Evolutionary conservation across 176 grass and related monocot species (phyloP), one percentile per base, ranked within the genome.

Genomic region (Thalia dealbata): DNA sequence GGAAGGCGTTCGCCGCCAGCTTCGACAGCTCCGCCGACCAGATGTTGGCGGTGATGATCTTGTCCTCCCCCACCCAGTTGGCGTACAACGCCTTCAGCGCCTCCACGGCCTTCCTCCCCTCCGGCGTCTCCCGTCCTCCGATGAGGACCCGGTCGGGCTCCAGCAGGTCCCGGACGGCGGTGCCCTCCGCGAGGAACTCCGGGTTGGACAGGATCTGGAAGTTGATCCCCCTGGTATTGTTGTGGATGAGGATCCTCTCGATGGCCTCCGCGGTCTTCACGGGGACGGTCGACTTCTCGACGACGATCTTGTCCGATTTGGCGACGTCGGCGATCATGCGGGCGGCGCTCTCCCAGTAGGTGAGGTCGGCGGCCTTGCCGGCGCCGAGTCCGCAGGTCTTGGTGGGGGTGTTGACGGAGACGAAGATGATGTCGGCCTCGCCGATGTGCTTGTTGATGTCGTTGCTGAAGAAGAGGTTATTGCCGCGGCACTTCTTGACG

Each of bases 21-120:
- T 75, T 75, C 9, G 73, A 75, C n/a, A 75, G 59, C 59, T 75
- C 73, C 23, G 73, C 73, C 24, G 73, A 75, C 73, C 73, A 75
- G 7, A 75, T 41, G 21, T 75, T 75, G 58, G 73, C 63, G 12
- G 73, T 75, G 44, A 75, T 24, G 61, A 75, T 75, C 38, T 23
- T 21, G 61, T 75, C 73, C 73, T 64, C 73, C 0, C 58, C 58
- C 3, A 75, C 73, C 73, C 73, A 75, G 9, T 75, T 75, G 23
- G 73, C 73, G 44, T 75, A 75, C 18, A 75, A 41, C 11, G 45
- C n/a, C 41, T 75, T 75, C n/a, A 75, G 25, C 61, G 38, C 23
- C 41, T 64, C 26, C 44, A 75, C 73, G 11, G 73, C 73, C 43
- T 75, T 75, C 35, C 23, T 35, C 21, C 73, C 73, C 43, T 50